Percentiles rank a stretch among this genome's conserved stretches.
These are phyloP conservation scores for Lachancea waltii DNA, from an alignment of 805 yeast species.

Conservation along the genomic window DNA sequence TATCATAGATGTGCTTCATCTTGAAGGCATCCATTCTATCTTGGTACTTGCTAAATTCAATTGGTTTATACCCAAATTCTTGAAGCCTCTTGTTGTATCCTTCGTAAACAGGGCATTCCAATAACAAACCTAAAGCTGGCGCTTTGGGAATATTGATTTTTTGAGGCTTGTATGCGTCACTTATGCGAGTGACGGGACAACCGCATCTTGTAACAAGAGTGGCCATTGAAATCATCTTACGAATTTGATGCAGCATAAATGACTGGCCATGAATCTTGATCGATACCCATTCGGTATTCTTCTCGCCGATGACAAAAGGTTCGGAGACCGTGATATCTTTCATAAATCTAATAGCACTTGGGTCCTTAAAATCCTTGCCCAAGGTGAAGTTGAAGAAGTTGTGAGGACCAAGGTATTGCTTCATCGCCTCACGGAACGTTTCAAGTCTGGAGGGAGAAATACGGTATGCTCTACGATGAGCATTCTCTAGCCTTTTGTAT, in stretches of 20 bases:
- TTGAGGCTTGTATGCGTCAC: constrained; percentile 65
- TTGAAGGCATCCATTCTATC: constrained; percentile 79
- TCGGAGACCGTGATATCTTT: constrained; percentile 71
- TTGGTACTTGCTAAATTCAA: constrained; percentile 61
- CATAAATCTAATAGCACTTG: constrained; percentile 81
- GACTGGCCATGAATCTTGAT: constrained; percentile 97
- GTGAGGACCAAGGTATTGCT: constrained; percentile 76
- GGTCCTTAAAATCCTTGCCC: constrained; percentile 76
- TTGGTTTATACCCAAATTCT: constrained; percentile 68
- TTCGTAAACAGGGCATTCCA: constrained; percentile 89
- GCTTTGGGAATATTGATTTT: constrained; percentile 93
- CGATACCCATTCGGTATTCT: constrained; percentile 92
- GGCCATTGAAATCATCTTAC: constrained; percentile 97
- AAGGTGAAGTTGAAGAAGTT: constrained; percentile 86
- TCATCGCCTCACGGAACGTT: constrained; percentile 60
- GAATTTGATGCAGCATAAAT: constrained; percentile 95
- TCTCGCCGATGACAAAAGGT: constrained; percentile 85
- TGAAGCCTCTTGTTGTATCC: constrained; percentile 67
- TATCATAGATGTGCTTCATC: constrained; percentile 81
- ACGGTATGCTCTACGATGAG: constrained; percentile 62
- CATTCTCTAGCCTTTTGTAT: constrained; percentile 58
- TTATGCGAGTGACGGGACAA: constrained; percentile 68
- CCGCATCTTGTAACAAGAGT: constrained; percentile 80
- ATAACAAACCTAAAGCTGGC: constrained; percentile 85
- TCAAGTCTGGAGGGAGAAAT: constrained; percentile 56